A percentile compares a stretch with the other conserved stretches of the same genome.
Evolutionary conservation across 2,329 filamentous ascomycete genomes (phyloP).

Genomic region (Pseudogymnoascus verrucosus): DNA sequence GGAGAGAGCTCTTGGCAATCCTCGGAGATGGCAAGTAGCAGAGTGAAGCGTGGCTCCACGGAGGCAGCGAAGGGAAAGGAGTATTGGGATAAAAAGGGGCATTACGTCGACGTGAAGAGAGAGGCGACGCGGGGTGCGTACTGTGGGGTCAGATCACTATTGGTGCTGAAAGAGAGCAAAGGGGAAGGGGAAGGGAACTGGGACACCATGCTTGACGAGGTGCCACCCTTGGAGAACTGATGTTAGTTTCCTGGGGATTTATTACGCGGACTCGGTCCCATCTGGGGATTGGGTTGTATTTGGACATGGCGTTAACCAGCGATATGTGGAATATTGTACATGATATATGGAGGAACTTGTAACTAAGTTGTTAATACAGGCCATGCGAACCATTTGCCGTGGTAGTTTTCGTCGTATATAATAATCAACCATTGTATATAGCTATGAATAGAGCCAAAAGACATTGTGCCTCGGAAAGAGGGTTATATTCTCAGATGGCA

Average conservation of each 20-base stretch:
- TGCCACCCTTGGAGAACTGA: slow-evolving; percentile 20
- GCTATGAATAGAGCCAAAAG: neutral
- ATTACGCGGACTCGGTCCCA: neutral
- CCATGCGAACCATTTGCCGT: neutral
- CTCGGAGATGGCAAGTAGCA: slow-evolving; percentile 14
- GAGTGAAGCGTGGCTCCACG: slow-evolving; percentile 7
- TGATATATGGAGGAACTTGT: neutral
- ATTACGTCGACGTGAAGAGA: slow-evolving; percentile 36
- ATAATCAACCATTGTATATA: neutral
- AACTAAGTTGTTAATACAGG: neutral
- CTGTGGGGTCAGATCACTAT: slow-evolving; percentile 47
- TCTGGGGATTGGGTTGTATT: neutral
- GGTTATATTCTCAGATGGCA: neutral
- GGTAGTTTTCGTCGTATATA: neutral
- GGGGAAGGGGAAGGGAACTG: slow-evolving; percentile 26
- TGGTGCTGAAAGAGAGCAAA: slow-evolving; percentile 34
- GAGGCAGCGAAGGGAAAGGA: slow-evolving; percentile 5
- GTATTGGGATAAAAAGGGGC: slow-evolving; percentile 25
- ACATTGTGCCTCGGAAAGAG: neutral
- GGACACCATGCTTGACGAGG: slow-evolving; percentile 24
- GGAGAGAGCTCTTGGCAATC: slow-evolving; percentile 25
- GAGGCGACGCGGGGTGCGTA: slow-evolving; percentile 44
- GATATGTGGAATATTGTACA: neutral
- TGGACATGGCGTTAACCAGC: neutral
- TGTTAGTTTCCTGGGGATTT: neutral